Evolutionary conservation across 768 basidiomycete genomes (phyloP), one percentile per base, ranked within the genome.

Genomic region (Crucibulum laeve): DNA sequence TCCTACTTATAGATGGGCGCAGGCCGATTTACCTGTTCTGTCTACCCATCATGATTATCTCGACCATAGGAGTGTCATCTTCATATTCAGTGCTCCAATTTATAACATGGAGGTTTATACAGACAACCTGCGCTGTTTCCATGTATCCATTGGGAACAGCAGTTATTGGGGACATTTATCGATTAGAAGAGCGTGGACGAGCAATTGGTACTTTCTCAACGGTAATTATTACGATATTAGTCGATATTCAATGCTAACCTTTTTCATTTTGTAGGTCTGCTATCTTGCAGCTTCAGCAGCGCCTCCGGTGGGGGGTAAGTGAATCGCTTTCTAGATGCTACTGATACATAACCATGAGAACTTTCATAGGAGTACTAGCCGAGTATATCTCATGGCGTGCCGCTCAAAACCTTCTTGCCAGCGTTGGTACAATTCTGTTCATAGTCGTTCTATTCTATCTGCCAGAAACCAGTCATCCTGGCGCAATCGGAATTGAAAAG

Each of bases 381-480:
- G 61, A 79, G 36, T 80, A 79, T 45, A 67, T 69, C 30, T 81
- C 81, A 0, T 85, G 83, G 82, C 72, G 82, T 0, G 48, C 67
- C 14, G 72, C 79, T 54, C 80, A 84, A 49, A 51, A 58, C 14
- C 50, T 55, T 0, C 46, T 84, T 4, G 69, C 67, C 5, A 35
- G 62, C 0, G 61, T 59, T 36, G 70, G 71, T 1, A 34, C 71
- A 0, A 17, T 67, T 2, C 62, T 67, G 3, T 59, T 73, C 25
- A 6, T 69, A 8, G 44, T 62, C 2, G 60, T 80, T 17, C 26
- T 51, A 2, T 32, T 70, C 3, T 67, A 66, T 39, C 64, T 80
- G 5, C 82, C 80, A 0, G 81, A 83, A 50, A 82, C 80, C 1
- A 72, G 70, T 32, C 77, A 79, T 48, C 80, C 82, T 0, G 69